phyloP scores from a whole-genome alignment of 2,329 filamentous ascomycete species.

The Dactylonectria estremocensis region DNA sequence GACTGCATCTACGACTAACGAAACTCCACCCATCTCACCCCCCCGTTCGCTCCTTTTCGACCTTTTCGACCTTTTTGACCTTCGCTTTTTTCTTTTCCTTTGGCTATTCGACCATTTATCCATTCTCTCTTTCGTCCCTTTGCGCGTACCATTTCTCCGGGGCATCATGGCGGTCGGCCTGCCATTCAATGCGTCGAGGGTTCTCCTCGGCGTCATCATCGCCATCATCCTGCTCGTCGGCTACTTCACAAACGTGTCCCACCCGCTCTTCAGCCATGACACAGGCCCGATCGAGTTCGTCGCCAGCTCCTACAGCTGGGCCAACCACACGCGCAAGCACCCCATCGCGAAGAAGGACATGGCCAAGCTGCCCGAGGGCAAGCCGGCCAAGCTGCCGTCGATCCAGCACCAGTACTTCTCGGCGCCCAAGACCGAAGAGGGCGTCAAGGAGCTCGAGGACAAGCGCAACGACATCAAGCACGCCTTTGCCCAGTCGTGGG shows the following conservation, averaged over 20 bases:
- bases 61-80: no score
- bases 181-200: slow-evolving; percentile 40
- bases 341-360: slow-evolving; percentile 30
- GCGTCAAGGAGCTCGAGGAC: slow-evolving; percentile 23
- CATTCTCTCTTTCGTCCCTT: background rate
- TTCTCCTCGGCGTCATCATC: slow-evolving; percentile 37
- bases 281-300: slow-evolving; percentile 34
- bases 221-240: slow-evolving; percentile 31
- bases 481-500: slow-evolving; percentile 69
- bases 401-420: slow-evolving; percentile 43
- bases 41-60: no score
- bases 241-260: slow-evolving; percentile 35
- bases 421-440: slow-evolving; percentile 28
- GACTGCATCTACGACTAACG: background rate
- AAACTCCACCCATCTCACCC: background rate
- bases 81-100: no score
- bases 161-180: slow-evolving; percentile 34
- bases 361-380: slow-evolving; percentile 32
- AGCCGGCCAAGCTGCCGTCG: slow-evolving; percentile 31
- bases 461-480: slow-evolving; percentile 58
- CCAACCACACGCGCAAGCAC: slow-evolving; percentile 31
- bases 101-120: no score
- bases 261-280: slow-evolving; percentile 9
- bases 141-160: background rate
- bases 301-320: slow-evolving; percentile 45